A percentile compares a stretch with the other conserved stretches of the same genome.
phyloP scores from a whole-genome alignment of 768 basidiomycete species.

The Lactarius hengduanensis region DNA sequence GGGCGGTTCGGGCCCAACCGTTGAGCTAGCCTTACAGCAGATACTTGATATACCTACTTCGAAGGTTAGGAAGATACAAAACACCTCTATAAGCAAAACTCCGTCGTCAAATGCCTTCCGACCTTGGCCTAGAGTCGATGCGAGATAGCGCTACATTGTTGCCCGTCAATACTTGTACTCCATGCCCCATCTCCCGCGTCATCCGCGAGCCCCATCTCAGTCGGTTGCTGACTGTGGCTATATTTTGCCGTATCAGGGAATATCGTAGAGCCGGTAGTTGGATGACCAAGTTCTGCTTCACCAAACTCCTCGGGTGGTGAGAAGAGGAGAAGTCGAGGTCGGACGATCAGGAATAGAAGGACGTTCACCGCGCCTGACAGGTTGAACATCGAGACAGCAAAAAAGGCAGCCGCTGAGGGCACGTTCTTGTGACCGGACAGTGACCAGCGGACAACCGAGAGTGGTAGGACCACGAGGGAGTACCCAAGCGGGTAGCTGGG shows the following conservation, averaged over 20 bases:
- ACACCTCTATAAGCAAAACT: neutral
- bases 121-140: neutral
- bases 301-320: neutral
- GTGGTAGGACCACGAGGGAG: slow-evolving; percentile 40
- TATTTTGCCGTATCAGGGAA: neutral
- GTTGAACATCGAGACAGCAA: slow-evolving; percentile 36
- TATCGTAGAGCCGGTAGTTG: neutral
- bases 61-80: neutral
- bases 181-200: neutral
- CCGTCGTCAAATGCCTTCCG: slow-evolving; percentile 1
- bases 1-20: neutral
- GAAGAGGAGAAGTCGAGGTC: slow-evolving; percentile 40
- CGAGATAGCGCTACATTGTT: slow-evolving; percentile 1
- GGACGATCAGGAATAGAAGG: slow-evolving; percentile 38
- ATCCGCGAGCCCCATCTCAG: neutral
- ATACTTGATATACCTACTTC: neutral
- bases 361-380: slow-evolving; percentile 45
- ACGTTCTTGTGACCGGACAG: slow-evolving; percentile 31
- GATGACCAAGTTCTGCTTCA: neutral
- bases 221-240: neutral
- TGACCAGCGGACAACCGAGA: slow-evolving; percentile 44
- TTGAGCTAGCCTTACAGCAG: neutral
- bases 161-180: neutral
- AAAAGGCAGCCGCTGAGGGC: slow-evolving; percentile 37
- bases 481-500: slow-evolving; percentile 43